Conservation (phyloP, 106 monocot genomes). For the Gastrodia elata region DNA sequence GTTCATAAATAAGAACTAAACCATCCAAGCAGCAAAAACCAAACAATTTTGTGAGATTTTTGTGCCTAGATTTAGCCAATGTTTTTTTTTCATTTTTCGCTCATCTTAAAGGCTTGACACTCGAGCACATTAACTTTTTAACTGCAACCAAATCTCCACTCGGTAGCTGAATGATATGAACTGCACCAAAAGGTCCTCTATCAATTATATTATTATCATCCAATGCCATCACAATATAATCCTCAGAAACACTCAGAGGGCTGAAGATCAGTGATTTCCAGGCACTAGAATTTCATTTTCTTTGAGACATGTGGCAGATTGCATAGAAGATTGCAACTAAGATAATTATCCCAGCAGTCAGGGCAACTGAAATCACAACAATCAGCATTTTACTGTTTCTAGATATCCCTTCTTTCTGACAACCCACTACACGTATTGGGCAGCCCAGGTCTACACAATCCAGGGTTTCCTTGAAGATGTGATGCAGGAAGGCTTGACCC, state of each 20-base stretch:
- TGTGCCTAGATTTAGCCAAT: constrained; percentile 57
- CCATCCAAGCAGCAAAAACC: constrained; percentile 58
- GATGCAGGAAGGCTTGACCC: constrained; percentile 66
- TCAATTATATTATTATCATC: constrained; percentile 41
- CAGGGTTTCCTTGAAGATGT: constrained; percentile 60
- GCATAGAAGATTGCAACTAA: constrained; percentile 20
- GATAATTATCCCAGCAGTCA: constrained; percentile 20
- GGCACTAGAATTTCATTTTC: neutral
- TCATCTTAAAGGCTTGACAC: constrained; percentile 19
- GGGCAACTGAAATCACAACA: constrained; percentile 16
- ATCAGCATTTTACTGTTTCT: constrained; percentile 8
- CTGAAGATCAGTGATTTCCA: constrained; percentile 46
- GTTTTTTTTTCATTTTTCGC: constrained; percentile 34
- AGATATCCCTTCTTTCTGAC: neutral
- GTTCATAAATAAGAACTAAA: constrained; percentile 38
- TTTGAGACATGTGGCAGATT: constrained; percentile 13
- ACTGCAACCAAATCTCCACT: constrained; percentile 30
- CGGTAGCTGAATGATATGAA: constrained; percentile 30
- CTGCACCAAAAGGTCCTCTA: constrained; percentile 45
- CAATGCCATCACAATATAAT: constrained; percentile 33
- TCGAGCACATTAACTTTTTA: constrained; percentile 26
- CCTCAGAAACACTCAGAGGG: constrained; percentile 36
- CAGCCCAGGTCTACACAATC: constrained; percentile 61
- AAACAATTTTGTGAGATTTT: constrained; percentile 37
- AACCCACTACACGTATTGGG: constrained; percentile 23